Base-by-base conservation (phyloP, 768 basidiomycete genomes). In the Boletus vermiculosoides region DNA sequence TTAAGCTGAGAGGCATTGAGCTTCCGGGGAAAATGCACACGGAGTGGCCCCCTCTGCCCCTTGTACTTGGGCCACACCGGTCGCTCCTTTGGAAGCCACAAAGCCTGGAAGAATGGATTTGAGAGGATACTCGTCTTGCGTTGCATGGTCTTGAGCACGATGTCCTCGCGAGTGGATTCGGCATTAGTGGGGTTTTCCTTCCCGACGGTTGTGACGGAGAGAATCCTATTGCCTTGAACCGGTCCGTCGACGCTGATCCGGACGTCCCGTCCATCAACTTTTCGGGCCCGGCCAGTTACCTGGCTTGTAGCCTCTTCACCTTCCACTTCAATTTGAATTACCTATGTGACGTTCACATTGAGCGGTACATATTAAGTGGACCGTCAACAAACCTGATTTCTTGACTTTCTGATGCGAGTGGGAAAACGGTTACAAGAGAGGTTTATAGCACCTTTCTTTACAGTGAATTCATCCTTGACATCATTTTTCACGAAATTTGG, bases 101-200 rank as follows among this genome's bases (percentile, higher is more conserved):
- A 61, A 11, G 57, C 53, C 6, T 36, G 62, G 33, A 74, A 68
- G 42, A 72, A 71, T 0, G 67, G 64, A 23, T 62, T 59, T 3
- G 57, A 54, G 16, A 67, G 23, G 34, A 74, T 59, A 1, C 40
- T 55, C 1, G 60, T 50, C 11, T 1, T 20, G 4, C 45, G 11
- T 30, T 71, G 69, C 11, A 77, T 31, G 0, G 59, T 52, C 8
- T 31, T 2, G 40, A 70, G 67, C 13, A 75, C 56, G 42, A 71
- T 34, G 7, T 20, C 47, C 16, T 63, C 58, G 5, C 73, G 70
- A 20, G 18, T 4, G 3, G 60, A 50, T 52, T 89, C 86, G 4
- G 88, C 86, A 18, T 61, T 72, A 2, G 87, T 90, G 0, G 78
- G 80, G 30, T 72, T 74, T 52, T 80, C 84, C 30, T 76, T 79